Evolutionary conservation across 2,329 filamentous ascomycete genomes (phyloP).

Genomic region (Nemania sp.): DNA sequence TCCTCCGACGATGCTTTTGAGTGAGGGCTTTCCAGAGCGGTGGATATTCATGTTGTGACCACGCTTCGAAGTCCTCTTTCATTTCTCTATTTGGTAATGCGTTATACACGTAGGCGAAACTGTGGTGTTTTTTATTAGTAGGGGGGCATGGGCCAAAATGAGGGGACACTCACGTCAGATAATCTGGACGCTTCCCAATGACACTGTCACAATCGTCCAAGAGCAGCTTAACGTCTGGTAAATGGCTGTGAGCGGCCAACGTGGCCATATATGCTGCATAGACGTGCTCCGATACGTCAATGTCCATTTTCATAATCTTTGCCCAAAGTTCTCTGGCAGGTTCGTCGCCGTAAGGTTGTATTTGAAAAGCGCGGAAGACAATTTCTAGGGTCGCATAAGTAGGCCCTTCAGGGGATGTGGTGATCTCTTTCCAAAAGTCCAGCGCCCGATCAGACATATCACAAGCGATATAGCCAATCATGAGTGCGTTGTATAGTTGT

Average conservation of each 20-base stretch:
- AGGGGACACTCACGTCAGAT: conserved; percentile 44
- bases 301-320: conserved; percentile 77
- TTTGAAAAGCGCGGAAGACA: conserved; percentile 83
- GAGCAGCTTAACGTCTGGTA: conserved; percentile 74
- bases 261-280: conserved; percentile 83
- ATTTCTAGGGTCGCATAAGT: conserved; percentile 83
- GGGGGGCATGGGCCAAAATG: conserved; percentile 18
- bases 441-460: conserved; percentile 75
- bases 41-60: conserved; percentile 77
- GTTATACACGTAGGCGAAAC: conserved; percentile 82
- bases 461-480: conserved; percentile 83
- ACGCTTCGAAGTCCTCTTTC: conserved; percentile 78
- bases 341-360: conserved; percentile 66
- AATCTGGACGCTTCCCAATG: conserved; percentile 58
- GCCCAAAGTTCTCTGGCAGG: conserved; percentile 77
- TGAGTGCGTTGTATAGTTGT: conserved; percentile 82
- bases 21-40: conserved; percentile 76
- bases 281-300: conserved; percentile 79
- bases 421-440: conserved; percentile 86
- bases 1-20: conserved; percentile 59
- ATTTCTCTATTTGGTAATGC: conserved; percentile 73
- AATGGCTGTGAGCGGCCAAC: conserved; percentile 77
- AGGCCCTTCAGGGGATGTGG: conserved; percentile 86
- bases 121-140: conserved; percentile 38
- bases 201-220: conserved; percentile 75